phyloP scores from a whole-genome alignment of 495 filamentous ascomycete species.

The Penicillium waksmanii region DNA sequence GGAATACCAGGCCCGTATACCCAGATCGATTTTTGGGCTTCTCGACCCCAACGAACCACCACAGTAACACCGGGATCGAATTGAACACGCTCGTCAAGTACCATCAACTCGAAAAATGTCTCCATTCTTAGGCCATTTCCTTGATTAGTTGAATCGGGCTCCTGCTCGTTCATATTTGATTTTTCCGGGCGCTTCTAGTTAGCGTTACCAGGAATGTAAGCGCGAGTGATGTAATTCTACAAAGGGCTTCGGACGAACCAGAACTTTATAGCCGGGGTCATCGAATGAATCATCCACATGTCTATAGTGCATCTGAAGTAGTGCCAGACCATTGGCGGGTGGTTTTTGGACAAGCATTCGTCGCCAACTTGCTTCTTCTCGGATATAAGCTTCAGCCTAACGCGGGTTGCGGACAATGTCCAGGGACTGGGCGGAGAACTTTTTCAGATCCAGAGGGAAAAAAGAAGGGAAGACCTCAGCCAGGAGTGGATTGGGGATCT shows the following conservation, averaged over 20 bases:
- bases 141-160: background rate
- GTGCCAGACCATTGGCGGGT: background rate
- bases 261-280: no score
- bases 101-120: background rate
- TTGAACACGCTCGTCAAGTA: background rate
- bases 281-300: background rate
- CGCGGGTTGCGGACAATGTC: background rate
- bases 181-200: background rate
- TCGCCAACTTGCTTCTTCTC: conserved; percentile 5
- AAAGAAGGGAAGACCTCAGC: background rate
- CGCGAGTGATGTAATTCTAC: no score
- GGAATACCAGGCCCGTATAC: background rate
- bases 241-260: no score
- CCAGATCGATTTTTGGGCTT: background rate
- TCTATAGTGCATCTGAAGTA: background rate
- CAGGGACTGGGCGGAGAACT: background rate
- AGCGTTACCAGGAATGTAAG: background rate
- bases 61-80: background rate
- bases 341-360: conserved; percentile 2
- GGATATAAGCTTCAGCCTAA: background rate
- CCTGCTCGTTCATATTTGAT: background rate
- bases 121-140: background rate
- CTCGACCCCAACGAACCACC: background rate
- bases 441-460: background rate
- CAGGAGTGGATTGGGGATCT: background rate